phyloP scores from a whole-genome alignment of 2,329 filamentous ascomycete species.

The Hypoxylon sp. region DNA sequence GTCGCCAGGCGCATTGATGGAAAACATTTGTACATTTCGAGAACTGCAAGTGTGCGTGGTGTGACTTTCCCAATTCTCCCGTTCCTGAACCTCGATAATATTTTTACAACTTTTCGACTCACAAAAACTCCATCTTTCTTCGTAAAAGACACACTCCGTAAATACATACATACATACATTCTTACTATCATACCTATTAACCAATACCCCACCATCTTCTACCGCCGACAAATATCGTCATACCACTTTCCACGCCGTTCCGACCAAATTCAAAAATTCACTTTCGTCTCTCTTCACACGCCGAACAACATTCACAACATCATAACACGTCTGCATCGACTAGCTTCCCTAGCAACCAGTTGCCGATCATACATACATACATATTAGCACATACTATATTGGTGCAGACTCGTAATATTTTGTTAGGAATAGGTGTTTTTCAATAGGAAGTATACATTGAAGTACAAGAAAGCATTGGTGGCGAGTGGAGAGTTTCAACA shows the following conservation, averaged over 20 bases:
- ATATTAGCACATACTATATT: slow-evolving; percentile 13
- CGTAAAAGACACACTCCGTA: too few relatives aligned
- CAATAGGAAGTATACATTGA: slow-evolving; percentile 19
- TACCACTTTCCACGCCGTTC: too few relatives aligned
- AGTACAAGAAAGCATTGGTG: slow-evolving; percentile 23
- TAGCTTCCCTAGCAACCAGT: slow-evolving; percentile 1
- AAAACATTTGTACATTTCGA: slow-evolving; percentile 47
- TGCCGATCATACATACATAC: neutral
- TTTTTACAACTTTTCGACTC: too few relatives aligned
- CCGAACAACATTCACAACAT: neutral
- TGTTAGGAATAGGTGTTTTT: slow-evolving; percentile 4
- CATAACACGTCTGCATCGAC: slow-evolving; percentile 6
- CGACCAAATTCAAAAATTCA: neutral
- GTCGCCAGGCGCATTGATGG: slow-evolving; percentile 38
- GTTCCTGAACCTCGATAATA: slow-evolving; percentile 11
- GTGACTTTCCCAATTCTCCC: slow-evolving; percentile 32
- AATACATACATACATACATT: too few relatives aligned
- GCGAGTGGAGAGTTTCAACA: slow-evolving; percentile 32
- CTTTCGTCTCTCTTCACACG: neutral
- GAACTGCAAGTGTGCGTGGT: slow-evolving; percentile 29
- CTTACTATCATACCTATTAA: too few relatives aligned
- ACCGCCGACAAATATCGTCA: too few relatives aligned
- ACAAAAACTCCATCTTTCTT: slow-evolving; percentile 13
- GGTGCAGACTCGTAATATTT: slow-evolving; percentile 2
- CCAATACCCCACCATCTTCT: too few relatives aligned